A percentile compares a stretch with the other conserved stretches of the same genome.
Evolutionary conservation across 208 protist genomes (phyloP).

Genomic region (Crithidia thermophila): DNA sequence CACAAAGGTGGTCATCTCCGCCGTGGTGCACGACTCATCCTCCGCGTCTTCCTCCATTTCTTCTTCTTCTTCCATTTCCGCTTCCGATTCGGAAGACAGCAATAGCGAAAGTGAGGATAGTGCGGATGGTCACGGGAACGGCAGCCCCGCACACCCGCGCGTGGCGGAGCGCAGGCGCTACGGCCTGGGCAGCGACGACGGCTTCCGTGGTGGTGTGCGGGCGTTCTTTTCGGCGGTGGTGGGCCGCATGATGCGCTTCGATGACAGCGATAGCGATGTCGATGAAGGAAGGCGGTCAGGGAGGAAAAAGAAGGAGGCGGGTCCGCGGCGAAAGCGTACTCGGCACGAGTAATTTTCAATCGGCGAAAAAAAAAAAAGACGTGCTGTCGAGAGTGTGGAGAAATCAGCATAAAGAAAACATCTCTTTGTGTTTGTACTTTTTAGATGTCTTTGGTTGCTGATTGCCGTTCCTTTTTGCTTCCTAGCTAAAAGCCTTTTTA

Average conservation of each 20-base stretch:
- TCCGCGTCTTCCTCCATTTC: background rate
- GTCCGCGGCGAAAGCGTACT: slow-evolving; percentile 23
- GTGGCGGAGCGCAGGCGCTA: slow-evolving; percentile 13
- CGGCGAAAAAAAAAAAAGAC: too few species aligned
- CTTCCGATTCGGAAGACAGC: background rate
- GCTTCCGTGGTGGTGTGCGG: slow-evolving; percentile 15
- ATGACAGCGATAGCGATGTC: slow-evolving; percentile 39
- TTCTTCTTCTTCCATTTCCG: too few species aligned
- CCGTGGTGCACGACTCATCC: background rate
- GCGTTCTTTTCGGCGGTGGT: slow-evolving; percentile 52
- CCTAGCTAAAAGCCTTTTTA: background rate
- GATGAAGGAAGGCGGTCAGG: slow-evolving; percentile 2
- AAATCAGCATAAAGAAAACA: background rate
- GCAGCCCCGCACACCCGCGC: background rate
- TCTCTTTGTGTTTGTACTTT: too few species aligned
- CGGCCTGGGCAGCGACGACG: slow-evolving; percentile 14
- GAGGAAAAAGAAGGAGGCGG: background rate
- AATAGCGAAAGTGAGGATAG: background rate
- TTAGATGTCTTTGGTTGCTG: too few species aligned
- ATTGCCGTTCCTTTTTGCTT: background rate
- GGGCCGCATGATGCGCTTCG: slow-evolving; percentile 44
- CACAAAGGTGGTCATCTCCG: too few species aligned
- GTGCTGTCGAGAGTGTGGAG: background rate
- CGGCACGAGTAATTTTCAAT: slow-evolving; percentile 20
- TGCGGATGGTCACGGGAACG: background rate